These are phyloP conservation scores for Ceratocystis cubensis DNA, from an alignment of 2,329 filamentous ascomycete genomes.

Conservation along the genomic window DNA sequence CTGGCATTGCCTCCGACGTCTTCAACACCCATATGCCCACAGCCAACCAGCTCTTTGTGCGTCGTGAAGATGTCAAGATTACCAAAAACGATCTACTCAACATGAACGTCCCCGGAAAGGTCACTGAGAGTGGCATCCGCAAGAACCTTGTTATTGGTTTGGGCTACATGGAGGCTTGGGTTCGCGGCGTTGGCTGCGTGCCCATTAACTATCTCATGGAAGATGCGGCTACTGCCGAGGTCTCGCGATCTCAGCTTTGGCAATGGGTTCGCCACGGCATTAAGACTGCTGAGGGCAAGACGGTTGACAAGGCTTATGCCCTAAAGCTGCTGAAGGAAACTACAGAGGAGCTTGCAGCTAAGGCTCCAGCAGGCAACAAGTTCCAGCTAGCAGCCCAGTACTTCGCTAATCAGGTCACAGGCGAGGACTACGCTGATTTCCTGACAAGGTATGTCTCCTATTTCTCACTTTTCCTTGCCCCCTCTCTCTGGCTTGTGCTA, in stretches of 20 bases:
- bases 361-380: constrained; percentile 80
- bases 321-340: constrained; percentile 79
- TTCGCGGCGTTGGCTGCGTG: constrained; percentile 86
- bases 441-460: constrained; percentile 56
- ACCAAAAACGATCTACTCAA: constrained; percentile 84
- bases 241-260: constrained; percentile 89
- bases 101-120: constrained; percentile 88
- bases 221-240: constrained; percentile 92
- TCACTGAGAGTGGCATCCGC: constrained; percentile 89
- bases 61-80: constrained; percentile 79
- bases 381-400: constrained; percentile 83
- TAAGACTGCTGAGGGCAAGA: constrained; percentile 75
- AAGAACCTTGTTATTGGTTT: constrained; percentile 97
- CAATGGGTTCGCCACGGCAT: constrained; percentile 74
- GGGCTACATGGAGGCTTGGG: constrained; percentile 97
- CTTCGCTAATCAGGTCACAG: constrained; percentile 83
- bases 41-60: constrained; percentile 86
- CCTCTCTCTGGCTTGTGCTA: constrained; percentile 19
- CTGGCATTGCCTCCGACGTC: constrained; percentile 73
- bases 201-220: constrained; percentile 99
- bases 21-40: constrained; percentile 99
- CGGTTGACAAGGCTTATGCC: constrained; percentile 83
- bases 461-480: background rate
- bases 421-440: constrained; percentile 96
- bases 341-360: constrained; percentile 58